Conservation (phyloP, 352 stramenopile species). For the Phytophthora uliginosa region DNA sequence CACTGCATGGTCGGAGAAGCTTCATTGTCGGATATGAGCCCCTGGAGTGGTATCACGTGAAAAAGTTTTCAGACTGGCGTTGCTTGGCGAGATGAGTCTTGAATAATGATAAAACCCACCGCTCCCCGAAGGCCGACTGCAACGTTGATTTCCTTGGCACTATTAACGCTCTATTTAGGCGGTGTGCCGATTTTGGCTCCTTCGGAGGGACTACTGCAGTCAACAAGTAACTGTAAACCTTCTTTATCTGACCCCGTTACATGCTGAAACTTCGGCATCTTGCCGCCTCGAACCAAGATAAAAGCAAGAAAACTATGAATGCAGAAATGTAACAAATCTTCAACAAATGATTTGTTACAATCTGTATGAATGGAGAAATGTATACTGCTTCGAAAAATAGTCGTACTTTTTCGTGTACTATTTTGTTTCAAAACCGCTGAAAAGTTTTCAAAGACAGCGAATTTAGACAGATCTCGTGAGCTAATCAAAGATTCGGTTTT, state of each 20-base stretch:
- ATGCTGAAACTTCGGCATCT: not conserved
- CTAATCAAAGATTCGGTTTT: too few species aligned
- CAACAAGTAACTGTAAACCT: not conserved
- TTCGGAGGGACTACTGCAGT: not conserved
- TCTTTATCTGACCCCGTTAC: not conserved
- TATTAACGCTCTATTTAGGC: not conserved
- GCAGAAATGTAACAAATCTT: too few species aligned
- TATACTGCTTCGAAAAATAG: too few species aligned
- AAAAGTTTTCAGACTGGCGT: not conserved
- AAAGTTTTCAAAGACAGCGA: too few species aligned
- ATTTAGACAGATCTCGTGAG: too few species aligned
- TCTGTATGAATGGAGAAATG: too few species aligned
- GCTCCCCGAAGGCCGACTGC: not conserved
- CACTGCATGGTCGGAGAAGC: conserved; percentile 3
- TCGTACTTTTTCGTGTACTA: too few species aligned
- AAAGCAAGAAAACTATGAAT: too few species aligned
- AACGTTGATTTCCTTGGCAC: not conserved
- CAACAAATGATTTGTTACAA: too few species aligned
- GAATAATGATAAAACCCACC: not conserved
- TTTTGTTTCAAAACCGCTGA: too few species aligned
- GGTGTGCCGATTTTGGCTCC: not conserved
- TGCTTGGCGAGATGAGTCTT: not conserved
- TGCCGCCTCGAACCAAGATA: not conserved
- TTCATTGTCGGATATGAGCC: not conserved
- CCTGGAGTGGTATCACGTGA: not conserved